These are phyloP conservation scores for Drechslera avenae DNA, from an alignment of 2,329 filamentous ascomycete genomes.

Conservation along the genomic window DNA sequence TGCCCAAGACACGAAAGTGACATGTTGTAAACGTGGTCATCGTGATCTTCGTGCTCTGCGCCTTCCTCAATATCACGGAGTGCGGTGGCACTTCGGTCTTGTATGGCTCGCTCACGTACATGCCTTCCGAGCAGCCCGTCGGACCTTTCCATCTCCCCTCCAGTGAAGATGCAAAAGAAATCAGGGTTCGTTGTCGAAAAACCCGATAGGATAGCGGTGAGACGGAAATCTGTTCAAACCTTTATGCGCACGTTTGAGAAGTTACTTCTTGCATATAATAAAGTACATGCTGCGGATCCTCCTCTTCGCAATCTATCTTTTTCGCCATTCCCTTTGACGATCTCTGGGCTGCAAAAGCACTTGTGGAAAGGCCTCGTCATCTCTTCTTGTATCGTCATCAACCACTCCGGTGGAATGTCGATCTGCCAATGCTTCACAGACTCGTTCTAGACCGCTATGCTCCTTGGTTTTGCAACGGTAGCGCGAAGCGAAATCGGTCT, in stretches of 20 bases:
- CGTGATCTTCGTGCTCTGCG: slow-evolving; percentile 36
- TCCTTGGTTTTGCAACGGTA: not conserved
- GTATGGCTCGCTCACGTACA: slow-evolving; percentile 36
- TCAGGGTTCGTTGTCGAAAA: slow-evolving; percentile 10
- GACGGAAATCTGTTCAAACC: slow-evolving; percentile 20
- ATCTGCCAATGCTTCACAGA: not conserved
- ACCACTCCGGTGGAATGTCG: not conserved
- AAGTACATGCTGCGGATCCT: slow-evolving; percentile 37
- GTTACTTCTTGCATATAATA: slow-evolving; percentile 57
- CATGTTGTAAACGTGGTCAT: slow-evolving; percentile 28
- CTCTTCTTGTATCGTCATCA: not conserved
- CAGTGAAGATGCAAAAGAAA: slow-evolving; percentile 30
- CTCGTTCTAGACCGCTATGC: not conserved
- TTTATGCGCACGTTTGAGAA: slow-evolving; percentile 40
- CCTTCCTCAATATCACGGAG: slow-evolving; percentile 34
- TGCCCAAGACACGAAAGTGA: slow-evolving; percentile 25
- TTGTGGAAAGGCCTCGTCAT: slow-evolving; percentile 30
- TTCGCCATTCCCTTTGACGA: slow-evolving; percentile 37
- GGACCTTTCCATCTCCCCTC: slow-evolving; percentile 29
- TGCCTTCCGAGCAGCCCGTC: slow-evolving; percentile 25
- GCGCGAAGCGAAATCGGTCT: not conserved
- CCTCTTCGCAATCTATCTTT: slow-evolving; percentile 37
- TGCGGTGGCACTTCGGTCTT: slow-evolving; percentile 37
- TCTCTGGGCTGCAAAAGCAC: slow-evolving; percentile 30
- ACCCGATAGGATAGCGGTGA: not conserved